Conservation (phyloP, 1,139 yeast species). For the Hansenula lynferdii region DNA sequence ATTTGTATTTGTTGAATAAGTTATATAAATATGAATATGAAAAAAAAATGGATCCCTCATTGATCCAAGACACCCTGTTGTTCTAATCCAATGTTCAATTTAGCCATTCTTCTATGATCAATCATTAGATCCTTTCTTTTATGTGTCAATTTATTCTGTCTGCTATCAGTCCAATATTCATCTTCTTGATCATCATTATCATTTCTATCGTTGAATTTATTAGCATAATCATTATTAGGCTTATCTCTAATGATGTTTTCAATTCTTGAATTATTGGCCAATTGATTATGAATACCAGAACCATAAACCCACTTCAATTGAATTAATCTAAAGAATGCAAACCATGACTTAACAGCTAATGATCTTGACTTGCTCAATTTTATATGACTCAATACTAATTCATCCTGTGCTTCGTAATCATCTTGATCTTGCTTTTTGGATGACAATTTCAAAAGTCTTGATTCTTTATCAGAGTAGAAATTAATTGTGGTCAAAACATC, state of each 20-base stretch:
- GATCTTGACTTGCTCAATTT: constrained; percentile 52
- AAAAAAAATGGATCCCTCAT: too few relatives aligned
- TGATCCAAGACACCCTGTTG: constrained; percentile 12
- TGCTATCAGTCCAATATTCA: constrained; percentile 7
- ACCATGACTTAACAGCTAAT: constrained; percentile 64
- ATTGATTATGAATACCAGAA: constrained; percentile 59
- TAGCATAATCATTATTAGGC: constrained; percentile 8
- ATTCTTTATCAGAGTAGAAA: constrained; percentile 35
- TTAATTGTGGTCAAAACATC: constrained; percentile 52
- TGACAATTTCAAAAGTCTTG: constrained; percentile 30
- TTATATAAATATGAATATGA: too few relatives aligned
- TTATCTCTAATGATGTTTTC: constrained; percentile 39
- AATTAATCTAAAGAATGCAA: constrained; percentile 52
- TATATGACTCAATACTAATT: constrained; percentile 46
- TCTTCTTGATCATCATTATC: background rate
- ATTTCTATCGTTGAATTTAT: constrained; percentile 2
- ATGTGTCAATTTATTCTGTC: constrained; percentile 6
- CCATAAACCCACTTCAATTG: constrained; percentile 71
- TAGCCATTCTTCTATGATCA: constrained; percentile 17
- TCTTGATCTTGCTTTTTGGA: constrained; percentile 17
- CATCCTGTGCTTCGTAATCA: constrained; percentile 30
- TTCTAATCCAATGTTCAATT: constrained; percentile 13
- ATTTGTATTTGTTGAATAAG: too few relatives aligned
- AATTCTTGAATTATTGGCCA: constrained; percentile 45
- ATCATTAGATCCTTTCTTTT: constrained; percentile 18